These are phyloP conservation scores for Colletotrichum noveboracense DNA, from an alignment of 2,329 filamentous ascomycete genomes.

Conservation along the genomic window DNA sequence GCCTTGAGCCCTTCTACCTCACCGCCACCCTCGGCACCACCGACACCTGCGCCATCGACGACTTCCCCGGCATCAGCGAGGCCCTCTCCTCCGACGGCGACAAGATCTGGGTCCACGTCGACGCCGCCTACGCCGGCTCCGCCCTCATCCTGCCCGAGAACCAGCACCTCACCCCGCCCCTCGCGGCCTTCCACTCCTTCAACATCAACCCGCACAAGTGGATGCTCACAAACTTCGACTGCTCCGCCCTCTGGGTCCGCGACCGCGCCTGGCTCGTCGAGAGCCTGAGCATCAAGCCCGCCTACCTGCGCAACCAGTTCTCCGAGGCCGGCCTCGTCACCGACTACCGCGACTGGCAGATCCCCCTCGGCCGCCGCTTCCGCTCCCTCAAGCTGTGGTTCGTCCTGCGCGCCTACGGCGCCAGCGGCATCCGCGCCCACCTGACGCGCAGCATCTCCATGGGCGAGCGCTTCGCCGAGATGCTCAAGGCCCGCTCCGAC, in stretches of 20 bases:
- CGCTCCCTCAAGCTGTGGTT: constrained; percentile 95
- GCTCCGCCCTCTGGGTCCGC: constrained; percentile 80
- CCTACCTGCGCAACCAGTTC: constrained; percentile 82
- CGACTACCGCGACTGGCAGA: constrained; percentile 97
- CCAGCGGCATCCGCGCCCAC: constrained; percentile 76
- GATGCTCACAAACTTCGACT: constrained; percentile 93
- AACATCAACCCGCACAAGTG: constrained; percentile 98
- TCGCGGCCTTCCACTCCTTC: constrained; percentile 82
- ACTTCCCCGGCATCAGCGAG: constrained; percentile 71
- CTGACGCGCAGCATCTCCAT: constrained; percentile 72
- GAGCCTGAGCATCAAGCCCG: constrained; percentile 78
- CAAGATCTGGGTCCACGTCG: constrained; percentile 88
- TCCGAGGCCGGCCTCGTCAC: constrained; percentile 85
- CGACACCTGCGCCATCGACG: constrained; percentile 85
- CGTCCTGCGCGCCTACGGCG: constrained; percentile 82
- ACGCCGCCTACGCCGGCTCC: constrained; percentile 90
- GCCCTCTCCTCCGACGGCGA: constrained; percentile 39
- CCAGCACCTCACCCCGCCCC: constrained; percentile 67
- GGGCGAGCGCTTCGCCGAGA: constrained; percentile 71
- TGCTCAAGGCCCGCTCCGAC: constrained; percentile 65
- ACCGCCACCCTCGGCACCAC: constrained; percentile 87
- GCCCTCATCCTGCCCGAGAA: constrained; percentile 84
- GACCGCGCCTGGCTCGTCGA: constrained; percentile 77
- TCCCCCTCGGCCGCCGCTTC: constrained; percentile 89
- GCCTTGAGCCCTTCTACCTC: constrained; percentile 85